Conservation (phyloP, 495 filamentous ascomycete genomes). For the Hypoxylon rickii region DNA sequence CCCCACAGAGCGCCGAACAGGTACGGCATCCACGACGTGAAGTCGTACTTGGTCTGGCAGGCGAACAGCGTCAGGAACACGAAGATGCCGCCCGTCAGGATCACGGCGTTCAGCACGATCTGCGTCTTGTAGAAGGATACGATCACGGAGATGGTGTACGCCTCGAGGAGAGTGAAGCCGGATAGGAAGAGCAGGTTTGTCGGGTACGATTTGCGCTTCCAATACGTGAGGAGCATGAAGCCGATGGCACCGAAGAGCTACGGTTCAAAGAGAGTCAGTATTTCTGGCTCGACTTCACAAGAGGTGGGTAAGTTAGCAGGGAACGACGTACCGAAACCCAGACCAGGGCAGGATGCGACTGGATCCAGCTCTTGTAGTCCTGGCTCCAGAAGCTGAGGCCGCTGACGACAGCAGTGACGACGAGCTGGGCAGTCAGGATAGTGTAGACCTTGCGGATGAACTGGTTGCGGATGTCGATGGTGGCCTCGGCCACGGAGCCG, state of each 20-base stretch:
- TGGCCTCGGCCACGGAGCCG: conserved; percentile 87
- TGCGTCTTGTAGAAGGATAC: conserved; percentile 80
- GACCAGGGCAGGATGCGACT: conserved; percentile 80
- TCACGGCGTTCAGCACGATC: conserved; percentile 86
- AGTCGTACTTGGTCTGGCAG: conserved; percentile 98
- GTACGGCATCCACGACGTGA: conserved; percentile 94
- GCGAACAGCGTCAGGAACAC: conserved; percentile 91
- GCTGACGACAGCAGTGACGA: conserved; percentile 80
- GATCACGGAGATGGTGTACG: conserved; percentile 90
- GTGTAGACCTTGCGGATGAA: conserved; percentile 85
- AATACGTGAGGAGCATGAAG: conserved; percentile 88
- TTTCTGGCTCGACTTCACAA: too few relatives aligned
- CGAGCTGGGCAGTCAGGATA: conserved; percentile 75
- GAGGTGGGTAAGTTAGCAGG: background rate
- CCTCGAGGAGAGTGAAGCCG: conserved; percentile 89
- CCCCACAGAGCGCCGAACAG: conserved; percentile 90
- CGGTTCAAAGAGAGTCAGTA: too few relatives aligned
- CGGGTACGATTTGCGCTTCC: conserved; percentile 97
- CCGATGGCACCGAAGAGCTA: conserved; percentile 74
- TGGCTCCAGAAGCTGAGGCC: conserved; percentile 82
- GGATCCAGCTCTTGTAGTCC: conserved; percentile 85
- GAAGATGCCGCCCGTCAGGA: conserved; percentile 93
- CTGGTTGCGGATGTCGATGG: conserved; percentile 93
- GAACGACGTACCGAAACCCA: conserved; percentile 64
- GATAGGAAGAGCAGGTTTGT: conserved; percentile 91